Evolutionary conservation across 1,284 basidiomycete genomes (phyloP).

Genomic region (Ustilago nuda): DNA sequence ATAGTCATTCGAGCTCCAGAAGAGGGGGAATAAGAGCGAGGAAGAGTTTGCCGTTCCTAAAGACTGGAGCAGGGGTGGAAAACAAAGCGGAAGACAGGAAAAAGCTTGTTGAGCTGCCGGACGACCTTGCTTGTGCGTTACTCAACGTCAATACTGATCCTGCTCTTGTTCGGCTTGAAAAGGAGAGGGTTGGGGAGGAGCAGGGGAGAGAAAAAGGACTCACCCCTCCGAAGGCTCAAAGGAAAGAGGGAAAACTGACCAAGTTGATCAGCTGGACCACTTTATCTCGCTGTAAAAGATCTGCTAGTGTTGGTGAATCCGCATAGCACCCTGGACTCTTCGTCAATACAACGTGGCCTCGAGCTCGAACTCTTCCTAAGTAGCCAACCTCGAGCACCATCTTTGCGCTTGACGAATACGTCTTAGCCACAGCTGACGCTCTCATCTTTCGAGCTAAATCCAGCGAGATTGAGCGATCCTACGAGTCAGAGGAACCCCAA

Average conservation of each 20-base stretch:
- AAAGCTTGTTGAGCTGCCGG: neutral
- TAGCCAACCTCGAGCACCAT: neutral
- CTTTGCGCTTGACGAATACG: constrained; percentile 3
- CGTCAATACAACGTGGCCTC: constrained; percentile 8
- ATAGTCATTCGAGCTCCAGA: too few species aligned
- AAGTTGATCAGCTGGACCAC: neutral
- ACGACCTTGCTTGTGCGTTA: neutral
- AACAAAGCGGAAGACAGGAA: neutral
- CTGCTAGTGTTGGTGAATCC: neutral
- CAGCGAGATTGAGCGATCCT: constrained; percentile 14
- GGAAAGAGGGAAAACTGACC: neutral
- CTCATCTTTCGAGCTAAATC: constrained; percentile 27
- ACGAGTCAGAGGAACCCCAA: constrained; percentile 22
- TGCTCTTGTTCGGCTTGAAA: too few species aligned
- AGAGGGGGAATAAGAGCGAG: neutral
- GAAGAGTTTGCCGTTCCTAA: neutral
- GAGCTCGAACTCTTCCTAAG: constrained; percentile 38
- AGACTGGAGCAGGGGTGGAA: neutral
- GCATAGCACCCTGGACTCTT: constrained; percentile 12
- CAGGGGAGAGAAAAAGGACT: neutral
- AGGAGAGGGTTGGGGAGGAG: neutral
- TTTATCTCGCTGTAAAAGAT: neutral
- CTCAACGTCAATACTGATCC: neutral
- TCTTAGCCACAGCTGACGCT: constrained; percentile 2
- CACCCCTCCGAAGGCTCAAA: neutral